Evolutionary conservation across 768 basidiomycete species (phyloP), one percentile per base, ranked within the genome.

Genomic region (Suillus weaverae): DNA sequence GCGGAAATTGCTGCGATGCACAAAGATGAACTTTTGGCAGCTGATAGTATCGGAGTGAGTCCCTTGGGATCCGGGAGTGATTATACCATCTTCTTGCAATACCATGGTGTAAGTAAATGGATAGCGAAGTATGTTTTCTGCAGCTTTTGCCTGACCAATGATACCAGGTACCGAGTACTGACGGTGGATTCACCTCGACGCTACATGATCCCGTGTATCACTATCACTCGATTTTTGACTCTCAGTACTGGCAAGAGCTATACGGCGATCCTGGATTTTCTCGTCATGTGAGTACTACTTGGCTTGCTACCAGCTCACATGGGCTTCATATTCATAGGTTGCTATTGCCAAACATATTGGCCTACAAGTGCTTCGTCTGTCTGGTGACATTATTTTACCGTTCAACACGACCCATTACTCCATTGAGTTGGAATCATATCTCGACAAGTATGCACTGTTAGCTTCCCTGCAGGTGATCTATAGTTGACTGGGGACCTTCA

Each of bases 391-490:
- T 53, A 71, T 89, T 22, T 77, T 90, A 26, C 89, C 89, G 1
- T 73, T 90, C 67, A 90, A 90, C 72, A 89, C 88, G 9, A 90
- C 88, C 0, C 86, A 89, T 72, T 89, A 90, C 68, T 74, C 87
- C 0, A 72, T 79, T 41, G 84, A 88, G 65, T 78, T 90, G 30
- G 79, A 74, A 55, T 70, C 68, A 22, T 89, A 90, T 71, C 78
- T 88, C 4, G 71, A 82, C 59, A 79, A 80, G 87, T 87, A 64
- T 46, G 81, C 68, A 39, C 18, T n/a, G 11, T 53, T 36, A 10
- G n/a, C 18, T 53, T 22, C 9, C 16, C 26, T 36, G 4, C 44
- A 18, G 20, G 35, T 30, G 35, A 18, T 46, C 38, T 33, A 16
- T 33, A 9, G n/a, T 41, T 56, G 38, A 26, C 38, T 30, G 63